A percentile compares a stretch with the other conserved stretches of the same genome.
Evolutionary conservation across 371 early-diverging fungal genomes (phyloP).

Genomic region (Rhizopus microsporus): DNA sequence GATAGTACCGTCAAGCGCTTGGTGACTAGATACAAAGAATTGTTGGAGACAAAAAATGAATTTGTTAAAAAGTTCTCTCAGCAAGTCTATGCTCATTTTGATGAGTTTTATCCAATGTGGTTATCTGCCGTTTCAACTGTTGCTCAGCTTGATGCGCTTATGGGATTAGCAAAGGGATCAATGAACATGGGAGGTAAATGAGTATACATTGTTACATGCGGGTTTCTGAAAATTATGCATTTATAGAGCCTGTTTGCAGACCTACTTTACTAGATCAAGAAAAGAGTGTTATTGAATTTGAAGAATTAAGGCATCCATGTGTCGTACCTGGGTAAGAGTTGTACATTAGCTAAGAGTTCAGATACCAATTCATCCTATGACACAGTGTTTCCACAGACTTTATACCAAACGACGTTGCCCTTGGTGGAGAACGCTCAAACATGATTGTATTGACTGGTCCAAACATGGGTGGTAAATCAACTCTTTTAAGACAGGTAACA

Average conservation of each 20-base stretch:
- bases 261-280: slow-evolving; percentile 73
- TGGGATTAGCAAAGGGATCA: slow-evolving; percentile 80
- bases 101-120: slow-evolving; percentile 72
- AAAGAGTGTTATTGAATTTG: slow-evolving; percentile 69
- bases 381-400: slow-evolving; percentile 69
- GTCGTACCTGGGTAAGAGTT: slow-evolving; percentile 58
- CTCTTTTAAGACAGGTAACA: slow-evolving; percentile 82
- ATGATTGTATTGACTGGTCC: slow-evolving; percentile 98
- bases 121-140: slow-evolving; percentile 71
- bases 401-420: slow-evolving; percentile 90
- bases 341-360: not conserved
- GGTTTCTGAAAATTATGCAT: not conserved
- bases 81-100: slow-evolving; percentile 79
- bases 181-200: slow-evolving; percentile 63
- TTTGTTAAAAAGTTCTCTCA: slow-evolving; percentile 66
- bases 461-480: slow-evolving; percentile 97
- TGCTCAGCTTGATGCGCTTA: slow-evolving; percentile 91
- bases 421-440: slow-evolving; percentile 74
- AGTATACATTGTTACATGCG: not conserved
- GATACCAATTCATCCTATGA: not conserved
- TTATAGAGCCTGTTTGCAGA: slow-evolving; percentile 69
- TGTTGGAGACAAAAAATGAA: slow-evolving; percentile 79
- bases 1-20: slow-evolving; percentile 67
- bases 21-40: slow-evolving; percentile 78
- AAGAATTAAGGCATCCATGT: slow-evolving; percentile 88